Evolutionary conservation across 805 yeast species (phyloP), one percentile per base, ranked within the genome.

Genomic region (Candida dendrica): DNA sequence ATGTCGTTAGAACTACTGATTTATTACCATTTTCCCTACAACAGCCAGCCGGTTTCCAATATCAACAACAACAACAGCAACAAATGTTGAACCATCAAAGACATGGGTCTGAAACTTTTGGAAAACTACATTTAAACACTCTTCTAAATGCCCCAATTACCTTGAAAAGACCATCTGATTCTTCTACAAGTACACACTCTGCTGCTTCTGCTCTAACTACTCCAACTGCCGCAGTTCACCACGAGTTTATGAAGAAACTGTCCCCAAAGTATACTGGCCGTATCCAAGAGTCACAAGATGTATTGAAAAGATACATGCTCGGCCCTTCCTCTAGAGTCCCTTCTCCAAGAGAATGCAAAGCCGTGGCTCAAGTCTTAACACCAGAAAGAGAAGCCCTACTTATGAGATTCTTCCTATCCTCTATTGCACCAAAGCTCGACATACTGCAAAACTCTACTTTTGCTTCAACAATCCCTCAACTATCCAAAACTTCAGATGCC

Each of bases 391-490:
- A 47, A 34, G 19, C 37, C 5, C 9, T 34, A 2, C 18, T 45
- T 13, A 40, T 46, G 42, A 43, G 38, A 36, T 32, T 30, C 17
- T 47, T 37, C 16, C 22, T 39, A 22, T 18, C 26, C 1, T 10
- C 6, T 1, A 16, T 47, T 4, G 34, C 47, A 1, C 41, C 39
- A 10, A 44, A 38, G 17, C 32, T 41, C 3, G 47, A 47, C 15
- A 20, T 42, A 8, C 24, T 41, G 1, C 36, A 37, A 19, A 34
- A 31, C 9, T 11, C 19, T 1, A 22, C 34, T 3, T 47, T 42
- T 19, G 36, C 14, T 7, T 17, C 27, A 6, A 35, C 33, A 10
- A 29, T 42, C 3, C 41, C 47, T 4, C 32, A 26, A 3, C 16
- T 47, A 16, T 13, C 44, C 6, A 32, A 37, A 19, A 27, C 27